Evolutionary conservation across 2,329 filamentous ascomycete species (phyloP), one percentile per base, ranked within the genome.

Genomic region (Aspergillus sp.): DNA sequence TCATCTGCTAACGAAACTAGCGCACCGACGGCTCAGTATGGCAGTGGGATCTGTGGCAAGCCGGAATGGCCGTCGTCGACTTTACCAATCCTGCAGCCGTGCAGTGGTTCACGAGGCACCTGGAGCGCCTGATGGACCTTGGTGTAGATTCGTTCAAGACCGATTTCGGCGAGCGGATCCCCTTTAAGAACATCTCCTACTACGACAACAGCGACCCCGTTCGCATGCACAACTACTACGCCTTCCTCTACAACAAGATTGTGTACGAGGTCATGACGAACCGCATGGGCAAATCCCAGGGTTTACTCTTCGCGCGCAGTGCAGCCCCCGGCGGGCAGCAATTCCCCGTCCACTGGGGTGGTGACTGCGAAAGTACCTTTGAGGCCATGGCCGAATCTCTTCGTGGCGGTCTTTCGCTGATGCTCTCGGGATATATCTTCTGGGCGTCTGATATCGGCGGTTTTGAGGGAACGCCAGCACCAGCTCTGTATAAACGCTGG

Each of bases 31-130:
- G 85, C 10, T 84, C 87, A 55, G 73, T 89, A 19, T 90, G 84
- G 83, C 87, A 90, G 69, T 89, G 86, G 85, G 87, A 90, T 61
- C 71, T 88, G 36, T 90, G 88, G 88, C 87, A 90, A 66, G 85
- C 86, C 1, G 88, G 88, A 32, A 90, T 90, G 87, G 87, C 81
- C 3, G 74, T 90, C 1, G 77, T 90, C 11, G 87, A 90, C 64
- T 87, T 90, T 64, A 90, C 88, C 6, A 90, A 89, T 68, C 87
- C 86, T 0, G 81, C 77, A 0, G 87, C 87, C 1, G 79, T 79
- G 51, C 70, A 76, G 20, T 90, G 88, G 88, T 89, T 85, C 62
- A 75, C 76, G 16, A 69, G 68, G 4, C 86, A 87, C 57, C 76
- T 90, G 38, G 78, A 82, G 49, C 76, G 76, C 3, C 77, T 90